Percentiles rank a stretch among this genome's conserved stretches.
Evolutionary conservation across 306 rosid species (phyloP).

Genomic region (Malus domestica): DNA sequence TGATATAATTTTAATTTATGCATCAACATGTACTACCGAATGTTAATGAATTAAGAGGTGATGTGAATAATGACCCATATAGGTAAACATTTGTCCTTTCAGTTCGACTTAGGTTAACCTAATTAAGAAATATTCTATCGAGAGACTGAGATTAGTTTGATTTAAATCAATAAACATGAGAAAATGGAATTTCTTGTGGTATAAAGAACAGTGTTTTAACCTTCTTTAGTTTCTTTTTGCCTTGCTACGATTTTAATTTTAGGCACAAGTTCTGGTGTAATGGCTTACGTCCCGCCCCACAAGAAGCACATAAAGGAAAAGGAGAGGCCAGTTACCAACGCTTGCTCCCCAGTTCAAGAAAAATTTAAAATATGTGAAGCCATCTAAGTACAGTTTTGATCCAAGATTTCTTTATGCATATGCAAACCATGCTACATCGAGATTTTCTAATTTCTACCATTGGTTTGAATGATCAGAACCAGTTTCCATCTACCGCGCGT

Average conservation of each 20-base stretch:
- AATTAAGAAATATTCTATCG: too few relatives aligned
- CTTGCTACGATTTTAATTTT: not conserved
- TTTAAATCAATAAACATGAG: not conserved
- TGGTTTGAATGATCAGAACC: constrained; percentile 19
- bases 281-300: constrained; percentile 60
- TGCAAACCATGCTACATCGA: not conserved
- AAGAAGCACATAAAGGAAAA: constrained; percentile 29
- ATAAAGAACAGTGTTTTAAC: not conserved
- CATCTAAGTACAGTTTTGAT: not conserved
- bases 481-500: constrained; percentile 15
- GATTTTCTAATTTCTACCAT: constrained; percentile 31
- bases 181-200: not conserved
- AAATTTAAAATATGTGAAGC: not conserved
- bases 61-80: too few relatives aligned
- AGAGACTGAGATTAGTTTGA: not conserved
- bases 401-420: constrained; percentile 15
- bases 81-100: too few relatives aligned
- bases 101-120: too few relatives aligned
- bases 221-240: not conserved
- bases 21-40: too few relatives aligned
- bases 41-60: too few relatives aligned
- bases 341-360: constrained; percentile 23
- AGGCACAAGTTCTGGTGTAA: not conserved
- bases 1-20: too few relatives aligned
- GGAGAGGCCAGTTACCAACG: constrained; percentile 5